Conservation (phyloP, 2,329 filamentous ascomycete species). For the Colletotrichum falcatum region DNA sequence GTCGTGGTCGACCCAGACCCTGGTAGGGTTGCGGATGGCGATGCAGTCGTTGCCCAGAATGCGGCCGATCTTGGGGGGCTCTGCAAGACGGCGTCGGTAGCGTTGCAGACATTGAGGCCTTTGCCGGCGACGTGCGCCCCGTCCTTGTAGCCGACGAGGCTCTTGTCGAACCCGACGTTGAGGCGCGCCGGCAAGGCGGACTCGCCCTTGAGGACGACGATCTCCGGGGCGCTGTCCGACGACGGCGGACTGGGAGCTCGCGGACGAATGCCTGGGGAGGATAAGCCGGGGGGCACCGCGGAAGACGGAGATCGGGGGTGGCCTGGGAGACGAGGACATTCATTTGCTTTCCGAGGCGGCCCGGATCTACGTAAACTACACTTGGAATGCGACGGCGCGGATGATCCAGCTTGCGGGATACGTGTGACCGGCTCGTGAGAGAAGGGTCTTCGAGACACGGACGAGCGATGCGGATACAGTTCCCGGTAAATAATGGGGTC, state of each 20-base stretch:
- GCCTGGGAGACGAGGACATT: background rate
- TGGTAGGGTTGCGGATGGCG: slow-evolving; percentile 57
- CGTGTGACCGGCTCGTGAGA: background rate
- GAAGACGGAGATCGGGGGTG: background rate
- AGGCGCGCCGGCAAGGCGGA: slow-evolving; percentile 57
- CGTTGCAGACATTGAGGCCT: slow-evolving; percentile 51
- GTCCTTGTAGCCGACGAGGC: slow-evolving; percentile 52
- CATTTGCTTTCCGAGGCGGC: background rate
- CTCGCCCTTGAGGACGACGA: slow-evolving; percentile 57
- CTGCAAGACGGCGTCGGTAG: slow-evolving; percentile 55
- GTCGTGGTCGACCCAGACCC: slow-evolving; percentile 62
- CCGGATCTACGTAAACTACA: slow-evolving; percentile 16
- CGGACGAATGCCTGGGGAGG: slow-evolving; percentile 43
- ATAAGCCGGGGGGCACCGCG: background rate
- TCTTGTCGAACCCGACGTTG: slow-evolving; percentile 59
- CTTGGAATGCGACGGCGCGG: background rate
- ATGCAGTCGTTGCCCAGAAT: slow-evolving; percentile 57
- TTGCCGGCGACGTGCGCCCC: slow-evolving; percentile 52
- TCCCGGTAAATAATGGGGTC: background rate
- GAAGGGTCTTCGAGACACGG: background rate
- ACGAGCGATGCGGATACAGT: background rate
- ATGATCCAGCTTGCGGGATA: background rate
- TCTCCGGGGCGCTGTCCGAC: slow-evolving; percentile 54
- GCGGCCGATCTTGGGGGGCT: slow-evolving; percentile 52
- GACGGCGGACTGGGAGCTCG: slow-evolving; percentile 58